These are phyloP conservation scores for Pseudocercospora musae DNA, from an alignment of 2,329 filamentous ascomycete species.

Conservation along the genomic window DNA sequence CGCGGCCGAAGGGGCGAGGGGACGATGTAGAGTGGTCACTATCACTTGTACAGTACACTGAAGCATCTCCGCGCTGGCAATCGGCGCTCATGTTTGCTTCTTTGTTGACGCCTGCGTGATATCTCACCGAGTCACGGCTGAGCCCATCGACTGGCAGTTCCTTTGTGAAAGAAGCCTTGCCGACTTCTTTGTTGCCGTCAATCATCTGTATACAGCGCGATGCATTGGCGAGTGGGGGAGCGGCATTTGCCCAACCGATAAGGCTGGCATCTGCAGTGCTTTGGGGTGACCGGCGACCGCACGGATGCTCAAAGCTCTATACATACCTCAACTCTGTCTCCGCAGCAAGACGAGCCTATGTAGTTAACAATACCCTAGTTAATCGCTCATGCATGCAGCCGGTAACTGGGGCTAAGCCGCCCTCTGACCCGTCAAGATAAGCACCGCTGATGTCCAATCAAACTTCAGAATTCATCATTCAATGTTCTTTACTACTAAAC, in stretches of 20 bases:
- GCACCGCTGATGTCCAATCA: background rate
- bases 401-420: background rate
- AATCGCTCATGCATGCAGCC: conserved; percentile 1
- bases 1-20: conserved; percentile 9
- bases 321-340: conserved; percentile 5
- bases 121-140: too few relatives aligned
- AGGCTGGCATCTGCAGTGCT: background rate
- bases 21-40: conserved; percentile 7
- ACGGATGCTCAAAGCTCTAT: background rate
- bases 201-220: background rate
- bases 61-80: conserved; percentile 4
- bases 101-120: background rate
- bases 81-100: background rate
- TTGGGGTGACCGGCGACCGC: too few relatives aligned
- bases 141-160: background rate
- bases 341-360: conserved; percentile 2
- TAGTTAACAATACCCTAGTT: background rate
- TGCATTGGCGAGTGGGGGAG: conserved; percentile 3
- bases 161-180: background rate
- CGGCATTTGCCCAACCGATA: conserved; percentile 1
- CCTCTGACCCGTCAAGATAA: background rate
- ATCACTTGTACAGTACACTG: conserved; percentile 2
- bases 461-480: background rate
- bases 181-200: background rate
- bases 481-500: conserved; percentile 3